Evolutionary conservation across 768 basidiomycete species (phyloP), one percentile per base, ranked within the genome.

Genomic region (Lactarius psammicola): DNA sequence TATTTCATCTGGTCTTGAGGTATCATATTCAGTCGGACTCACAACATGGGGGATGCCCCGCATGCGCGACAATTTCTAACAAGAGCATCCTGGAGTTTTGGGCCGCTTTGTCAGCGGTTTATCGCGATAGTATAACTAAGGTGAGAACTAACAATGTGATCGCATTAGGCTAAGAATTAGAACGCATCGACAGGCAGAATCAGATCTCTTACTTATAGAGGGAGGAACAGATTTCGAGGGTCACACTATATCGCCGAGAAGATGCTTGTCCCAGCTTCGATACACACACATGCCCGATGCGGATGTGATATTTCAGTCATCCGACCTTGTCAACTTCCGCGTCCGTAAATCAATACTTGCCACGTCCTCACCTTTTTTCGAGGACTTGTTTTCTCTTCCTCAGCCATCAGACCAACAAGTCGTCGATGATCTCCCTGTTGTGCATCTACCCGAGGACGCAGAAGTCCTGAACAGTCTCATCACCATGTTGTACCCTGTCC

Each of bases 381-480:
- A 36, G 7, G 56, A 57, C 56, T 20, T 57, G 34, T 57, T 57
- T 11, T 57, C 56, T 26, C 56, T 57, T 36, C 56, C 56, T 26
- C 56, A 57, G n/a, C 36, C 56, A 1, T 5, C n/a, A 17, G 34
- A 26, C 18, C n/a, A 13, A 9, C 9, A 57, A 57, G 7, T 13
- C 15, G 13, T 57, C 11, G 34, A 38, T n/a, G 56, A 36, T 17
- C 49, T 64, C n/a, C 51, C 63, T 17, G 23, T 59, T 4, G 15
- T 59, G 3, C n/a, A 1, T 28, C 4, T 59, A 40, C 23, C 63
- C 9, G 63, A 64, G 38, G 49, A 53, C 15, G 57, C 34, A 9
- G 63, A 53, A 30, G 49, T 54, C 2, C 17, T 64, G 49, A 44
- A 64, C n/a, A 54, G 63, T 23, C 57, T 64, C 31, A 11, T 59